These are phyloP conservation scores for Trametes coccinea DNA, from an alignment of 768 basidiomycete genomes.

Conservation along the genomic window DNA sequence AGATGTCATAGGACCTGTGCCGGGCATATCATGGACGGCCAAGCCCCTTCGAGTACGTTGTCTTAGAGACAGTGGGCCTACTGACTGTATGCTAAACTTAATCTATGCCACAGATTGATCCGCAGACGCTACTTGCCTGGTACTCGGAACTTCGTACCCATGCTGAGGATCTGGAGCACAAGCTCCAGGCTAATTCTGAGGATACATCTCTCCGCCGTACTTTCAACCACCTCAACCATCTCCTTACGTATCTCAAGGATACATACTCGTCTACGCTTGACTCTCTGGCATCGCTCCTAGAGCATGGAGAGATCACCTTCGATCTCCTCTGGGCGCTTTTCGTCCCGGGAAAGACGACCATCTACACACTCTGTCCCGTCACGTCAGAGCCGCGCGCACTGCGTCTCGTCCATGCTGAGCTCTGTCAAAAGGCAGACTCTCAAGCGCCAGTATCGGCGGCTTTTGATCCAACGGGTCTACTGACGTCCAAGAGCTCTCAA, in stretches of 20 bases:
- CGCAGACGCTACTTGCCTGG: conserved; percentile 57
- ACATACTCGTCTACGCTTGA: conserved; percentile 53
- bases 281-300: conserved; percentile 48
- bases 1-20: conserved; percentile 57
- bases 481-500: conserved; percentile 14
- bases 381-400: conserved; percentile 57
- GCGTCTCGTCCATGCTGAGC: conserved; percentile 44
- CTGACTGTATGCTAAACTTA: conserved; percentile 2
- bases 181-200: conserved; percentile 36
- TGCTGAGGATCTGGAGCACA: conserved; percentile 39
- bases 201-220: conserved; percentile 38
- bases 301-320: conserved; percentile 61
- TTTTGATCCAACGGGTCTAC: conserved; percentile 26
- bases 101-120: conserved; percentile 45
- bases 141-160: conserved; percentile 48
- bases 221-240: conserved; percentile 49
- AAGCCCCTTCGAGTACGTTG: conserved; percentile 52
- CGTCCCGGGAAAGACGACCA: conserved; percentile 49
- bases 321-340: conserved; percentile 58
- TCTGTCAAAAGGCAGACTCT: conserved; percentile 29
- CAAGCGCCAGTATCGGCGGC: conserved; percentile 17
- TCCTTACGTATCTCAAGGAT: conserved; percentile 49
- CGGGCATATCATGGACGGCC: conserved; percentile 61
- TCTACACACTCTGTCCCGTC: conserved; percentile 54
- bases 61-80: not conserved